Conservation (phyloP, 2,329 filamentous ascomycete genomes). For the Zymoseptoria crescenta region DNA sequence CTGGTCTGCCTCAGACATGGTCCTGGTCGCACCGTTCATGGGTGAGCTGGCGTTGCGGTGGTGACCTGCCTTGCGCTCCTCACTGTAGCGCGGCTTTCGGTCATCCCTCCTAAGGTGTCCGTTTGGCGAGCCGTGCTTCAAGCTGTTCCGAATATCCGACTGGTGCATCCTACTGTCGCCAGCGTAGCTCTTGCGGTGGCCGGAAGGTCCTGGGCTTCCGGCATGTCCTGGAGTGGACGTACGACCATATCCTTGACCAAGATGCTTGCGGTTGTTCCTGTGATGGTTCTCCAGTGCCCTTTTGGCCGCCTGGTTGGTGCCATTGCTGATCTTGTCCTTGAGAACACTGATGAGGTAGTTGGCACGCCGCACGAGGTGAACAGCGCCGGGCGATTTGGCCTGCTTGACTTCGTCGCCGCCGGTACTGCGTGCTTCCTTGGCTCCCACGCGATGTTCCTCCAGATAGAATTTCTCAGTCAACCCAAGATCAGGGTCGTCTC, state of each 20-base stretch:
- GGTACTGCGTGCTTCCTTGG: conserved; percentile 85
- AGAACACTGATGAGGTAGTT: conserved; percentile 95
- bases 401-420: conserved; percentile 58
- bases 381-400: conserved; percentile 89
- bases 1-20: conserved; percentile 41
- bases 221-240: conserved; percentile 53
- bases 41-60: conserved; percentile 33
- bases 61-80: conserved; percentile 38
- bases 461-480: conserved; percentile 89
- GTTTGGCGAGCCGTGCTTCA: conserved; percentile 37
- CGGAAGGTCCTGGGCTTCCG: conserved; percentile 59
- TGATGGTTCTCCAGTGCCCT: conserved; percentile 85
- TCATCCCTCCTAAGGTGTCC: conserved; percentile 30
- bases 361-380: conserved; percentile 87
- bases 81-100: conserved; percentile 49
- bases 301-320: conserved; percentile 64
- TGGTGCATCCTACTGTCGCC: conserved; percentile 26
- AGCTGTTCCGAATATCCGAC: conserved; percentile 27
- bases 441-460: conserved; percentile 95
- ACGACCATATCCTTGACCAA: conserved; percentile 47
- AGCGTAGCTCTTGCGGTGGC: conserved; percentile 30
- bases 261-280: conserved; percentile 80
- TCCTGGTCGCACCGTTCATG: conserved; percentile 29
- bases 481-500: conserved; percentile 79
- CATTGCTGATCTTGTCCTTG: conserved; percentile 64